Percentiles rank a stretch among this genome's conserved stretches.
Evolutionary conservation across 371 early-diverging fungal genomes (phyloP).

Genomic region (Mucor sp.): DNA sequence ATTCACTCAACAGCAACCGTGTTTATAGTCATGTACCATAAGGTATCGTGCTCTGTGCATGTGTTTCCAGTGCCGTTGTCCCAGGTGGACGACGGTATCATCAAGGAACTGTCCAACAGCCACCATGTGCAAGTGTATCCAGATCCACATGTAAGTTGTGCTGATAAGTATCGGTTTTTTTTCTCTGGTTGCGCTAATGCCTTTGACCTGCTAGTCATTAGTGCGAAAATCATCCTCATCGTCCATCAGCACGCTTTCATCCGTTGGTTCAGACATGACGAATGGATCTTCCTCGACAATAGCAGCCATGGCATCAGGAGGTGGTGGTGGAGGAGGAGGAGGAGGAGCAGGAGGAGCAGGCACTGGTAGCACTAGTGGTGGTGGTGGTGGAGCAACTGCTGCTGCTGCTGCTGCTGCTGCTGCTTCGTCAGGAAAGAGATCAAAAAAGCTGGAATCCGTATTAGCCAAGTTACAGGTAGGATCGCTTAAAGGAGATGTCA

Average conservation of each 20-base stretch:
- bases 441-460: constrained; percentile 30
- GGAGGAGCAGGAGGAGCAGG: background rate
- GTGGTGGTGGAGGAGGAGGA: no score
- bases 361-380: background rate
- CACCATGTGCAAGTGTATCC: constrained; percentile 8
- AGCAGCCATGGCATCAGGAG: background rate
- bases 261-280: background rate
- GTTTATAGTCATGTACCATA: constrained; percentile 68
- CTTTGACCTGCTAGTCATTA: background rate
- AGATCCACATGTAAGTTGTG: constrained; percentile 7
- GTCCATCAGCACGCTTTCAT: constrained; percentile 6
- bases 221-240: constrained; percentile 14
- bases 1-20: background rate
- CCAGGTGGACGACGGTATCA: constrained; percentile 36
- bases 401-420: background rate
- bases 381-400: background rate
- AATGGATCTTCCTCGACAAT: constrained; percentile 3
- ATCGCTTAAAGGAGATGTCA: background rate
- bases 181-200: background rate
- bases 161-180: no score
- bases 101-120: constrained; percentile 23
- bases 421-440: constrained; percentile 4
- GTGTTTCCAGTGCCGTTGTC: constrained; percentile 41
- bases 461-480: constrained; percentile 39
- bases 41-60: constrained; percentile 65